phyloP scores from a whole-genome alignment of 2,329 filamentous ascomycete species.

The Calonectria pseudoturangicola region DNA sequence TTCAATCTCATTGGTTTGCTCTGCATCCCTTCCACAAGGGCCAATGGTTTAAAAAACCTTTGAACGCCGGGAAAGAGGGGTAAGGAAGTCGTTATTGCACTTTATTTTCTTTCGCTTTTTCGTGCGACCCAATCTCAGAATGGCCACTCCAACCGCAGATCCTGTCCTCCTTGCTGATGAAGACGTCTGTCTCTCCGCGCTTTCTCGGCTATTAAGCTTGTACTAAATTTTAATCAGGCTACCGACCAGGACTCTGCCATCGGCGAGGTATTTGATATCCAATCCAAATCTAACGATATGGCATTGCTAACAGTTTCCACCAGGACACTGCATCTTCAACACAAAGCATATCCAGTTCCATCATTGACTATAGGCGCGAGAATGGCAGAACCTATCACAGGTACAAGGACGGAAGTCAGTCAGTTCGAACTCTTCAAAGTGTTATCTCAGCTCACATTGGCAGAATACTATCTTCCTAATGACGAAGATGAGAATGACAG shows the following conservation, averaged over 20 bases:
- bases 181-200: background rate
- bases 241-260: slow-evolving; percentile 19
- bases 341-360: slow-evolving; percentile 28
- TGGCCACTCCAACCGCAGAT: background rate
- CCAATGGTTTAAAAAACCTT: background rate
- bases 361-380: slow-evolving; percentile 29
- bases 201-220: too few species aligned
- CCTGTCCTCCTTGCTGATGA: background rate
- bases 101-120: background rate
- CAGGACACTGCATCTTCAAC: slow-evolving; percentile 31
- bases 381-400: slow-evolving; percentile 37
- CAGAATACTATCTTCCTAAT: slow-evolving; percentile 32
- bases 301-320: background rate
- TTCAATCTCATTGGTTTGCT: background rate
- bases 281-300: too few species aligned
- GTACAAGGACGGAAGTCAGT: slow-evolving; percentile 36
- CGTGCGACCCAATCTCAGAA: background rate
- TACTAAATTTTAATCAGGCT: background rate
- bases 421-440: background rate
- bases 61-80: background rate
- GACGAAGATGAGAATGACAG: slow-evolving; percentile 31
- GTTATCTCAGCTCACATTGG: background rate
- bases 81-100: background rate
- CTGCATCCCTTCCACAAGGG: background rate
- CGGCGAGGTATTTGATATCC: slow-evolving; percentile 12